phyloP scores from a whole-genome alignment of 805 yeast genomes.

The Suhomyces tanzawaensis region DNA sequence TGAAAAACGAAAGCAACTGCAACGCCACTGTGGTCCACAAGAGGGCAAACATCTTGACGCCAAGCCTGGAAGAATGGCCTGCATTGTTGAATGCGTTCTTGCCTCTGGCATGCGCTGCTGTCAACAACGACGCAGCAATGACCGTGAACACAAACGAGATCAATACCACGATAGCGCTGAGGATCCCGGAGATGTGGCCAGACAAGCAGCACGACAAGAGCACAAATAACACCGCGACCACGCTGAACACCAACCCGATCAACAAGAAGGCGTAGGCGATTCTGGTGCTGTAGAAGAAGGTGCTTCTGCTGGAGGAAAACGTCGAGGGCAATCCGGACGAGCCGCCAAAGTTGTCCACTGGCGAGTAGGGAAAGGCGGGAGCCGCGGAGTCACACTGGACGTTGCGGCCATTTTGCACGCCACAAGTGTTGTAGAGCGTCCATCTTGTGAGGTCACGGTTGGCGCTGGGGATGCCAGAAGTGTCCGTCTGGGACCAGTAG shows the following conservation, averaged over 20 bases:
- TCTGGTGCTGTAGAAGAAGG: constrained; percentile 6
- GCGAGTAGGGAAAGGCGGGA: constrained; percentile 34
- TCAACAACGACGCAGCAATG: constrained; percentile 47
- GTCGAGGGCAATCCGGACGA: neutral
- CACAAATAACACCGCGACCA: constrained; percentile 45
- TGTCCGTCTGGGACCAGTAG: constrained; percentile 26
- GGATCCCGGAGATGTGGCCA: constrained; percentile 9
- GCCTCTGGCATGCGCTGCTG: constrained; percentile 57
- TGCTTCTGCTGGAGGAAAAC: neutral
- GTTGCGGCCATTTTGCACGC: constrained; percentile 14
- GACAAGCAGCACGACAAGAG: constrained; percentile 8
- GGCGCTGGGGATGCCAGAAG: constrained; percentile 14
- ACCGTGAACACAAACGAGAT: constrained; percentile 42
- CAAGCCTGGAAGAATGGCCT: constrained; percentile 44
- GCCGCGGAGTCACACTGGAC: constrained; percentile 16
- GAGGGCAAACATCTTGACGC: constrained; percentile 54
- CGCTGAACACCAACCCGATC: constrained; percentile 61
- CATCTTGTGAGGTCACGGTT: constrained; percentile 19
- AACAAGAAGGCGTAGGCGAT: constrained; percentile 4
- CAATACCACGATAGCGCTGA: constrained; percentile 10
- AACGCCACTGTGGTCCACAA: constrained; percentile 54
- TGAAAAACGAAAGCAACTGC: constrained; percentile 14
- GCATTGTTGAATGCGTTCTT: constrained; percentile 44
- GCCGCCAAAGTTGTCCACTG: constrained; percentile 24
- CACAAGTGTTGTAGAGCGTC: constrained; percentile 29